Evolutionary conservation across 75 land plant genomes (phyloP), one percentile per base, ranked within the genome.

Genomic region (Pinus tabuliformis): DNA sequence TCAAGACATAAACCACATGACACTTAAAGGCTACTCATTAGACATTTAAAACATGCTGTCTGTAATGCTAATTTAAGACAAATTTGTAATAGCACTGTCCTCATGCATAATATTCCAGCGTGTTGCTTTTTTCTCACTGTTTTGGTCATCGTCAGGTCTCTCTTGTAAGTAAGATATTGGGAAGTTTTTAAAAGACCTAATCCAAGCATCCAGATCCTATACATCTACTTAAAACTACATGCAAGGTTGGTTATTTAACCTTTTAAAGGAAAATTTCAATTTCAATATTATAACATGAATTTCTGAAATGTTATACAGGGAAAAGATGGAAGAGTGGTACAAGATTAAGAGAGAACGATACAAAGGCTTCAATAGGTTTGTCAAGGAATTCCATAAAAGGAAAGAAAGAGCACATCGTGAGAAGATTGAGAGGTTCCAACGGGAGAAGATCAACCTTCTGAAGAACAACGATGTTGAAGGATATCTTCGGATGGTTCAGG

Each of bases 381-480:
- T 87, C 37, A 92, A 85, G 79, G 99, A 97, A 73, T 94, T 92
- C 57, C 99, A 97, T 57, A 97, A 97, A 75, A 91, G 88, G 62
- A 97, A 95, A 78, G 99, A 97, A 45, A 79, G 95, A 30, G 70
- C 81, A 13, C 89, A 92, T 71, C 86, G 94, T 42, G 99, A 97
- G 81, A 97, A 90, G 84, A 83, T 92, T 76, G 99, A 97, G 74
- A 89, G 89, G 78, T 89, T 97, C 62, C 99, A 97, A 75, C 89
- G 99, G 21, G 99, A 97, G 75, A 97, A 95, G 83, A 97, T 97
- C 60, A 97, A 90, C 77, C 82, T 95, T 28, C 78, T 97, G 73
- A 97, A 97, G 81, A 97, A 95, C 77, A 92, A 97, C 84, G 99
- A 97, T 81, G 99, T 97, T 59, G 99, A 95, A 77, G 99, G 99